Percentiles rank a stretch among this genome's conserved stretches.
Evolutionary conservation across 192 early-diverging fungal species (phyloP).

Genomic region (Coemansia sp.): DNA sequence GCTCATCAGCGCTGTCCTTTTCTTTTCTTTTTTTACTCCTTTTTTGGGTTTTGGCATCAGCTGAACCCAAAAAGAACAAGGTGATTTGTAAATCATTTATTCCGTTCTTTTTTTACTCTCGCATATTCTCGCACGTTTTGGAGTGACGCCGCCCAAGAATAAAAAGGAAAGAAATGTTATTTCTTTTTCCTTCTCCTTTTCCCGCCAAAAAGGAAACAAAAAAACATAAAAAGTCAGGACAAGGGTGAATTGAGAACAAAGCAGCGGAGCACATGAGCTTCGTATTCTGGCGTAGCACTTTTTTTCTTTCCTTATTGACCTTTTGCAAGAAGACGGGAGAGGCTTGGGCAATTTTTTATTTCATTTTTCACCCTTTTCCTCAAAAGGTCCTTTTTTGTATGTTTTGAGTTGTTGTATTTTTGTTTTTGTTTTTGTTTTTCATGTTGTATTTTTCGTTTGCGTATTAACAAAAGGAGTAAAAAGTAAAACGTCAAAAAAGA

Average conservation of each 20-base stretch:
- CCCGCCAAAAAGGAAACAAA: neutral
- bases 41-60: neutral
- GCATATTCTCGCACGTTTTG: slow-evolving; percentile 7
- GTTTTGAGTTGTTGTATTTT: no score
- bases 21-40: neutral
- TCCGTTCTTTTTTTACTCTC: neutral
- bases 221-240: slow-evolving; percentile 5
- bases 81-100: slow-evolving; percentile 8
- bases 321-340: slow-evolving; percentile 5
- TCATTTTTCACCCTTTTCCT: neutral
- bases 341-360: slow-evolving; percentile 12
- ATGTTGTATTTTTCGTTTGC: no score
- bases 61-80: neutral
- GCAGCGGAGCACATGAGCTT: slow-evolving; percentile 7
- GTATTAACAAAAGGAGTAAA: no score
- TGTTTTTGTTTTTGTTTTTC: no score
- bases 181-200: neutral
- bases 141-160: neutral
- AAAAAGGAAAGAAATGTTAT: neutral
- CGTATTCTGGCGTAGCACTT: neutral
- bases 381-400: no score
- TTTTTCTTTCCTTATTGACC: neutral
- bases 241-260: slow-evolving; percentile 3
- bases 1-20: neutral
- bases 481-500: neutral